These are phyloP conservation scores for Colletotrichum limetticola DNA, from an alignment of 2,329 filamentous ascomycete species.

Conservation along the genomic window DNA sequence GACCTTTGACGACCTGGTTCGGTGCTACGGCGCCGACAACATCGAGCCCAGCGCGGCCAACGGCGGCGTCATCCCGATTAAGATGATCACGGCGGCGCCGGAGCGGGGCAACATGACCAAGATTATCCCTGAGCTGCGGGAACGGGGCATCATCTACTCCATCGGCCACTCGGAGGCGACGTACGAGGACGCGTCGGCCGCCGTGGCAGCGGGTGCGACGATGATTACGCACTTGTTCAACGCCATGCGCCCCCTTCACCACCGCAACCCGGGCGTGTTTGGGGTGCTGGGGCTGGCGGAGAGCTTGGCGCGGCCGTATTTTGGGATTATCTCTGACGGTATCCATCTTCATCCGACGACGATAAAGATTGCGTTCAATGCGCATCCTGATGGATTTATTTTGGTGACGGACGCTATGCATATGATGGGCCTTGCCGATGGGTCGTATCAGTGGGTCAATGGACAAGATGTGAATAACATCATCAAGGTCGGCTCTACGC, in stretches of 20 bases:
- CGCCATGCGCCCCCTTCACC: conserved; percentile 89
- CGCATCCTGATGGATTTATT: conserved; percentile 85
- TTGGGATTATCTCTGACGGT: conserved; percentile 90
- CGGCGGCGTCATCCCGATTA: conserved; percentile 61
- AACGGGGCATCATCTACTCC: conserved; percentile 77
- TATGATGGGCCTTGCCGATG: conserved; percentile 84
- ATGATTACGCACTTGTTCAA: conserved; percentile 98
- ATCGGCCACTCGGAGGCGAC: conserved; percentile 90
- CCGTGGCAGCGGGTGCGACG: conserved; percentile 78
- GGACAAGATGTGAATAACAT: conserved; percentile 67
- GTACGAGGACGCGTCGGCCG: conserved; percentile 81
- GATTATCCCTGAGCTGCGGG: conserved; percentile 74
- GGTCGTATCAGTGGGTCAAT: conserved; percentile 88
- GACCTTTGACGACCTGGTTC: conserved; percentile 72
- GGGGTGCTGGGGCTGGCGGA: conserved; percentile 80
- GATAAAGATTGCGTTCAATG: conserved; percentile 88
- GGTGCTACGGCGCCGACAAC: conserved; percentile 79
- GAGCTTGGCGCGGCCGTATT: conserved; percentile 73
- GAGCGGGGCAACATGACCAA: conserved; percentile 78
- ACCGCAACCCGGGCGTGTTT: conserved; percentile 91
- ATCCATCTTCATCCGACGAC: conserved; percentile 90
- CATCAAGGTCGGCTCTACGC: conserved; percentile 75
- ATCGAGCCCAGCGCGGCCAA: conserved; percentile 53
- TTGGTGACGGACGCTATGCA: conserved; percentile 95
- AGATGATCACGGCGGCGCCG: conserved; percentile 87